Base-by-base conservation (phyloP, 108 stramenopile genomes). In the Nitzschia inconspicua region DNA sequence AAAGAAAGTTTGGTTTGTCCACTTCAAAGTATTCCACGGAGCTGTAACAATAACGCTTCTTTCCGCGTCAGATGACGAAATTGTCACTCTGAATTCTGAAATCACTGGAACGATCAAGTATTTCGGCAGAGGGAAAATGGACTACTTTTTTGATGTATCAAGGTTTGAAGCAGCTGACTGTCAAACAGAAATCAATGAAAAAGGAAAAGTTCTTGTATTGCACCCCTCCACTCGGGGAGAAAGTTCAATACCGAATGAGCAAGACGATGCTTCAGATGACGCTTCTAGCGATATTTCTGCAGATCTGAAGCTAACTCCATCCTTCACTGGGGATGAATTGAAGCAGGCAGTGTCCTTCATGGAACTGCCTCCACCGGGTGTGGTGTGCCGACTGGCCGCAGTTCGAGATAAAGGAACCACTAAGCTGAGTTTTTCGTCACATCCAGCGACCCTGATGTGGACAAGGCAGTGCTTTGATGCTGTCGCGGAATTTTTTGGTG, bases 381-480 rank as follows among this genome's bases (percentile, higher is more conserved):
- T 79, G 29, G 82, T 83, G 0, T 91, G 86, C 41, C 76, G 84
- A 25, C 46, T 85, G 3, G 75, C 60, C 8, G 77, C 82, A 8
- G 46, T 68, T 0, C 69, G 64, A 27, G 70, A 73, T n/a, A 64
- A 51, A 14, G 65, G 53, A n/a, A 51, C 71, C 14, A 70, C 60
- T 37, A 71, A 76, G 48, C 39, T 91, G 3, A 70, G 70, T 40
- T 48, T 91, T 32, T 71, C 84, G 10, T 73, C 86, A 41, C 82
- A 83, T 42, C 84, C 85, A 27, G 84, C 82, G 1, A 91, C 89
- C 6, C 62, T 91, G 23, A 50, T 91, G 6, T 91, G 84, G 84
- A 91, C 79, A 43, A 73, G 71, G 39, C 50, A 63, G 39, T 85
- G 84, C 39, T 72, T 83, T 4, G 82, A 83, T 49, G 61, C 70